phyloP scores from a whole-genome alignment of 163 green algal species.

The Trebouxia gelatinosa region DNA sequence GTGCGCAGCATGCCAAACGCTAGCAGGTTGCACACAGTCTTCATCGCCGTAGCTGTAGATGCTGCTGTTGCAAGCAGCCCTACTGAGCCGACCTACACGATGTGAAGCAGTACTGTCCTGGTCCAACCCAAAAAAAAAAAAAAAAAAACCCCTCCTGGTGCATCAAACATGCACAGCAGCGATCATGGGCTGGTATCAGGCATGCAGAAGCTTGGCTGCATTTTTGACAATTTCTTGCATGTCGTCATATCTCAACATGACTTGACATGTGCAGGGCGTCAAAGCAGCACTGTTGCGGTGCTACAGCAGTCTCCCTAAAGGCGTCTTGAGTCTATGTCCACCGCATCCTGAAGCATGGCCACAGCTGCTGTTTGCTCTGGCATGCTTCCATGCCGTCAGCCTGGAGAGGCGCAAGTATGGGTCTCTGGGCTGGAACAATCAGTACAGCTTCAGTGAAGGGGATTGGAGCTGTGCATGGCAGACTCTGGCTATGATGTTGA shows the following conservation, averaged over 20 bases:
- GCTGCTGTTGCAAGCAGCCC: too few relatives aligned
- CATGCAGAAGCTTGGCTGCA: conserved; percentile 65
- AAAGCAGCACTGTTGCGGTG: conserved; percentile 1
- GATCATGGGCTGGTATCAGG: neutral
- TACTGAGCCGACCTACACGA: neutral
- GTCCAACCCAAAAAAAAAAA: too few relatives aligned
- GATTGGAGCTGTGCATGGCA: conserved; percentile 78
- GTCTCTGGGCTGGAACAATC: conserved; percentile 83
- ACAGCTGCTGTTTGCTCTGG: conserved; percentile 88
- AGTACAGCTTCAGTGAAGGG: conserved; percentile 80
- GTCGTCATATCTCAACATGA: conserved; percentile 86
- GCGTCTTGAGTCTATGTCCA: neutral
- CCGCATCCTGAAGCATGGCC: conserved; percentile 60
- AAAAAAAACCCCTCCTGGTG: neutral
- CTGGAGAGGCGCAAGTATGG: conserved; percentile 89
- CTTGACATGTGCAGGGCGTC: conserved; percentile 19
- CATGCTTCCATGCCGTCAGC: conserved; percentile 85
- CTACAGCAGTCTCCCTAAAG: conserved; percentile 44
- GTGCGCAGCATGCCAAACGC: too few relatives aligned
- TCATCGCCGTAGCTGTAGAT: too few relatives aligned
- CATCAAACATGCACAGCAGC: neutral
- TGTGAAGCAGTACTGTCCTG: neutral
- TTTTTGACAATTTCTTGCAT: conserved; percentile 74
- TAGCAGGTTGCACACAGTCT: too few relatives aligned
- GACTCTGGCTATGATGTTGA: conserved; percentile 36